Percentiles rank a stretch among this genome's conserved stretches.
phyloP scores from a whole-genome alignment of 1,139 yeast genomes.

The Yamadazyma sp. region DNA sequence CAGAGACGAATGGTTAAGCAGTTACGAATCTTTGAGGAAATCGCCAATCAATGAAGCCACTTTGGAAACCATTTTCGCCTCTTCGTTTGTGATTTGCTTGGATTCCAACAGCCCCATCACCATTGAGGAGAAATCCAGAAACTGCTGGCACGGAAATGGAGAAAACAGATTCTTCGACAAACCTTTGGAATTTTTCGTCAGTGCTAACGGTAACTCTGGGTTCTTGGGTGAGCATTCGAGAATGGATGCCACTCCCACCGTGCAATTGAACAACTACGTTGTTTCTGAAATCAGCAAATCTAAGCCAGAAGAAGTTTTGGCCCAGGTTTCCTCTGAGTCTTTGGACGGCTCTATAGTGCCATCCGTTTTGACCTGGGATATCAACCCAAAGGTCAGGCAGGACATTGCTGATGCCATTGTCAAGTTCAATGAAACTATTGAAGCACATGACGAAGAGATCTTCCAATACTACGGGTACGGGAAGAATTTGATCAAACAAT shows the following conservation, averaged over 20 bases:
- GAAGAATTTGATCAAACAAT: conserved; percentile 64
- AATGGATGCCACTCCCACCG: conserved; percentile 98
- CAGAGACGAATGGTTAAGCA: conserved; percentile 77
- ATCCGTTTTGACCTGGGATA: conserved; percentile 38
- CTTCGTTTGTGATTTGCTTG: conserved; percentile 79
- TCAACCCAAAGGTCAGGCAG: conserved; percentile 50
- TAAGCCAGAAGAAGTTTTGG: conserved; percentile 33
- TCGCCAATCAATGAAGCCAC: conserved; percentile 60
- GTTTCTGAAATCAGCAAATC: conserved; percentile 55
- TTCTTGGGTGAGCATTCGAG: conserved; percentile 95
- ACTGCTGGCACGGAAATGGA: conserved; percentile 95
- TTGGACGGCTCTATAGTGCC: conserved; percentile 19
- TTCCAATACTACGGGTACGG: conserved; percentile 77
- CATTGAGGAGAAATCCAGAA: conserved; percentile 80
- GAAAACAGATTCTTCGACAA: conserved; percentile 89
- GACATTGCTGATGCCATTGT: conserved; percentile 58
- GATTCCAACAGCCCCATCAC: conserved; percentile 77
- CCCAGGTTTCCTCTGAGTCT: conserved; percentile 24
- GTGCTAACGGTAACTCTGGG: conserved; percentile 85
- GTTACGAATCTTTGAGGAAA: conserved; percentile 57
- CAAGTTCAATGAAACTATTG: conserved; percentile 53
- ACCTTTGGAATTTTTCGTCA: conserved; percentile 81
- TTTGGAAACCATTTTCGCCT: conserved; percentile 67
- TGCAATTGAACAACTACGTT: conserved; percentile 79
- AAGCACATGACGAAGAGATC: conserved; percentile 58